Evolutionary conservation across 2,329 filamentous ascomycete species (phyloP), one percentile per base, ranked within the genome.

Genomic region (Cladosporium sp.): DNA sequence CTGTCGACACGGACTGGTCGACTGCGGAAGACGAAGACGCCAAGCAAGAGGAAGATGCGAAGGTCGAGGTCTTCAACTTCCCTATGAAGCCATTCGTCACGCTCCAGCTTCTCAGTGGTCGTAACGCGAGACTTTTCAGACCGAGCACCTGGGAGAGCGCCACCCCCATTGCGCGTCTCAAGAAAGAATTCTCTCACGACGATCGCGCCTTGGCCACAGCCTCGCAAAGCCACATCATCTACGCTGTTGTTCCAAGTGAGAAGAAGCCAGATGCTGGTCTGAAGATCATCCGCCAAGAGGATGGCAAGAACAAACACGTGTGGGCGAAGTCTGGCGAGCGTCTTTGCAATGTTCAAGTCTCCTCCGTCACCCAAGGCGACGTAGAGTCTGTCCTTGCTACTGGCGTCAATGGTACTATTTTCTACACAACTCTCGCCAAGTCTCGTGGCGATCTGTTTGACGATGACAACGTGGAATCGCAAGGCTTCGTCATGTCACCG

Each of bases 171-270:
- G 93, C 94, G 54, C 86, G 92, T 59, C 82, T 97, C 64, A 96
- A 96, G 82, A 97, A 97, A 77, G 92, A 96, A 5, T 97, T 97
- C 68, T 94, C 99, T 70, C 94, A 97, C 76, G 88, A 97, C 62
- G 94, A 99, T 71, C 89, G 95, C 64, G 95, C 92, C 63, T 82
- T 99, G 34, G 93, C 93, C 51, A 89, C 92, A 5, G 92, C 93
- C 17, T 93, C 91, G 25, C 87, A 90, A 70, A 88, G 88, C 61
- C 96, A 94, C 76, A 97, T 99, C 74, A 88, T 90, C 5, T 99
- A 97, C 69, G 92, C 91, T 43, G 90, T 96, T 80, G 90, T 90
- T 43, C 65, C 65, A 3, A 67, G 61, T 45, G 57, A 59, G 50
- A 71, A 71, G 64, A 69, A 70, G 58, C 97, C 96, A 79, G 90